Evolutionary conservation across 1,139 yeast genomes (phyloP).

Genomic region (Blastobotrys malaysiensis): DNA sequence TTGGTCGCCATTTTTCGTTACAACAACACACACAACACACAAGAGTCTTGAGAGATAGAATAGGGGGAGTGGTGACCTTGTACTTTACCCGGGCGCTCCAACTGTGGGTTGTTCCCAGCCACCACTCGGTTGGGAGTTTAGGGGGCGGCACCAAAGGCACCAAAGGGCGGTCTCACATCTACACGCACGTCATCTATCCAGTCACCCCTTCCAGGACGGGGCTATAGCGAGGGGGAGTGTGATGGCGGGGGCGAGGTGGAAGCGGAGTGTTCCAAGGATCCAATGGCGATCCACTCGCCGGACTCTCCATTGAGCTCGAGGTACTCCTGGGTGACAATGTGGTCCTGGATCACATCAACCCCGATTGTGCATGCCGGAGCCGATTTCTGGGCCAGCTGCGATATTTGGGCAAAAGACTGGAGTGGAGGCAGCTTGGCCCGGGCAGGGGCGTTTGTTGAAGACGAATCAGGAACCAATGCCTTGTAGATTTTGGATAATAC

Average conservation of each 20-base stretch:
- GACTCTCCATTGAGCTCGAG: constrained; percentile 32
- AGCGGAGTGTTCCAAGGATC: neutral
- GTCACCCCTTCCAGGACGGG: neutral
- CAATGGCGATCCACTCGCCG: constrained; percentile 31
- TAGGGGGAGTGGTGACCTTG: constrained; percentile 1
- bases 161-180: neutral
- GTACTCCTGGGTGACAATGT: constrained; percentile 30
- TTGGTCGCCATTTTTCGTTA: constrained; percentile 6
- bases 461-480: constrained; percentile 2
- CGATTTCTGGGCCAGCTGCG: neutral
- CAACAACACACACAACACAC: neutral
- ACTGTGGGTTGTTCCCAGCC: too few relatives aligned
- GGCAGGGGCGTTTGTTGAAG: neutral
- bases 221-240: constrained; percentile 9
- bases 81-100: neutral
- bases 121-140: neutral
- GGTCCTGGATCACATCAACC: constrained; percentile 28
- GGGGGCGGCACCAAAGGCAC: too few relatives aligned
- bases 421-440: neutral
- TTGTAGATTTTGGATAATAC: constrained; percentile 9
- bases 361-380: constrained; percentile 13
- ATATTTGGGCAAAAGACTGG: neutral
- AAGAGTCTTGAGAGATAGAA: neutral
- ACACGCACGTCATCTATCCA: neutral
- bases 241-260: neutral